These are phyloP conservation scores for Agaricus subrufescens DNA, from an alignment of 768 basidiomycete species.

Conservation along the genomic window DNA sequence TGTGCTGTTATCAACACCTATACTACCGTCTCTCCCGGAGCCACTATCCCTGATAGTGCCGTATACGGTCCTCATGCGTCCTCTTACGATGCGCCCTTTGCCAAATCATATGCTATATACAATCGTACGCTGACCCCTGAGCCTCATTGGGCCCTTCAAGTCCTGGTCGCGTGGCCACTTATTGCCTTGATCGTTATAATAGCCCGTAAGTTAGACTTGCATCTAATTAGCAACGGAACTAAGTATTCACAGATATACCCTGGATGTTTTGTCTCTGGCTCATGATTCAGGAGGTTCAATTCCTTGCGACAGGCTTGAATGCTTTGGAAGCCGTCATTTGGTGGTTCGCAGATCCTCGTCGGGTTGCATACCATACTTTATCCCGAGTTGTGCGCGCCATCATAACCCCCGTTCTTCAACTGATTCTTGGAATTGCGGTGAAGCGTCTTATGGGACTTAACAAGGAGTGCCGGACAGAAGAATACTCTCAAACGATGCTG, in stretches of 20 bases:
- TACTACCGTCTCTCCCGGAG: slow-evolving; percentile 39
- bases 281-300: slow-evolving; percentile 30
- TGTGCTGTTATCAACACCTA: slow-evolving; percentile 37
- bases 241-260: slow-evolving; percentile 28
- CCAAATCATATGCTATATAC: slow-evolving; percentile 31
- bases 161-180: slow-evolving; percentile 36
- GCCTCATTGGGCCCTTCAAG: slow-evolving; percentile 26
- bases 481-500: slow-evolving; percentile 25
- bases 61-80: slow-evolving; percentile 47
- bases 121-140: slow-evolving; percentile 31
- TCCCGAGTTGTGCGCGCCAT: slow-evolving; percentile 35
- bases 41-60: slow-evolving; percentile 26
- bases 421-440: slow-evolving; percentile 33
- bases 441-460: slow-evolving; percentile 39
- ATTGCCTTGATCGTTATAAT: slow-evolving; percentile 28
- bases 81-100: slow-evolving; percentile 33
- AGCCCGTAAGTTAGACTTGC: slow-evolving; percentile 22
- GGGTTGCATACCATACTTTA: slow-evolving; percentile 34
- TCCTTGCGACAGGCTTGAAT: slow-evolving; percentile 21
- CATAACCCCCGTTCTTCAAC: slow-evolving; percentile 30
- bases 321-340: slow-evolving; percentile 35
- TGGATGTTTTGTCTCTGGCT: slow-evolving; percentile 36
- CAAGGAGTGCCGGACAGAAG: slow-evolving; percentile 17
- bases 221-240: neutral
- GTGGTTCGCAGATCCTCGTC: slow-evolving; percentile 37